Evolutionary conservation across 2,329 filamentous ascomycete species (phyloP).

Genomic region (Colletotrichum salicis): DNA sequence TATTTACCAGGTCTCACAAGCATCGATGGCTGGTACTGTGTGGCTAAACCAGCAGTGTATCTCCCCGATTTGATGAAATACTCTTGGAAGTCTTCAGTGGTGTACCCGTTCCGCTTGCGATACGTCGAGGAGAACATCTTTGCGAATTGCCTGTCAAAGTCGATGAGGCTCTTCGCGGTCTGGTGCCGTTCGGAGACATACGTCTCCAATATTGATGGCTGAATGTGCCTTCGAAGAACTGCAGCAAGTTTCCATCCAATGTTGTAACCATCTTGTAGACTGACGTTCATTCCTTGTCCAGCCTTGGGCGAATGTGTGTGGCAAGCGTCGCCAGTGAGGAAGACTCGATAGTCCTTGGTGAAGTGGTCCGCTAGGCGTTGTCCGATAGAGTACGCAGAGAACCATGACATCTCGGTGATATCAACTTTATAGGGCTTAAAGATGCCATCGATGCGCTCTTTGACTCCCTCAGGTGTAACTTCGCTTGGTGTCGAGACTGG

Average conservation of each 20-base stretch:
- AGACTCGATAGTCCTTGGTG: slow-evolving; percentile 74
- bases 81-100: slow-evolving; percentile 62
- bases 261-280: slow-evolving; percentile 84
- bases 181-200: slow-evolving; percentile 89
- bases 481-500: slow-evolving; percentile 58
- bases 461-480: slow-evolving; percentile 61
- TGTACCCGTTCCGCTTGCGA: slow-evolving; percentile 48
- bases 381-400: slow-evolving; percentile 79
- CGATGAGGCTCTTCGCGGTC: slow-evolving; percentile 83
- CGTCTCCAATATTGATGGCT: slow-evolving; percentile 78
- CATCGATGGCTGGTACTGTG: slow-evolving; percentile 61
- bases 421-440: slow-evolving; percentile 68
- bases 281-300: slow-evolving; percentile 83
- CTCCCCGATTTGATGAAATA: slow-evolving; percentile 67
- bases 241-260: slow-evolving; percentile 96
- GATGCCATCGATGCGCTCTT: slow-evolving; percentile 62
- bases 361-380: slow-evolving; percentile 77
- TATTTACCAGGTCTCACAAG: slow-evolving; percentile 52
- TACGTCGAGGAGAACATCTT: slow-evolving; percentile 78
- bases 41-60: slow-evolving; percentile 70
- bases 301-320: slow-evolving; percentile 82
- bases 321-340: slow-evolving; percentile 79
- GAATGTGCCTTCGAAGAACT: slow-evolving; percentile 83
- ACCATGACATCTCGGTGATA: slow-evolving; percentile 75
- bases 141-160: slow-evolving; percentile 90